Evolutionary conservation across 768 basidiomycete genomes (phyloP), one percentile per base, ranked within the genome.

Genomic region (Mycena albidolilacea): DNA sequence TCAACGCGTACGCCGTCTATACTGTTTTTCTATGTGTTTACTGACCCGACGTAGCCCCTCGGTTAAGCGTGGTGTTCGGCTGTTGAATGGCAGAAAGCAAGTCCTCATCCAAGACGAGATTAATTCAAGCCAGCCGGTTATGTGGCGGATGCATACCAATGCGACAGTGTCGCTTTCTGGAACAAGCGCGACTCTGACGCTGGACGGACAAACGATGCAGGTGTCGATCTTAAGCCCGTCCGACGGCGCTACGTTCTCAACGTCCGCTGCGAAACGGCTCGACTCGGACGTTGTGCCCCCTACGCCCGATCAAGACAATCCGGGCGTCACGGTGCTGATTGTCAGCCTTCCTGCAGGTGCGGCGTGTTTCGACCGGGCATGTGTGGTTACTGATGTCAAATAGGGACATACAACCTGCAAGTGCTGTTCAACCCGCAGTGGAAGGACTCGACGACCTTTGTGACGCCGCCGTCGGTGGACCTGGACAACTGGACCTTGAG

Each of bases 81-180:
- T 92, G 69, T 78, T 98, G 75, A 98, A 98, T 82, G 85, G 84
- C 41, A 91, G 98, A 75, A 89, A 87, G 74, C 98, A 98, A 82
- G 91, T 98, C 23, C 90, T 99, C 21, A 79, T 99, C 59, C 97
- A 97, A 81, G 97, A 98, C 83, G 98, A 99, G 78, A 91, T 98
- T 78, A 87, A 82, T 19, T 84, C 91, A 4, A 82, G 87, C 44
- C 85, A 81, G 9, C 77, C 87, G 21, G 81, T 97, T 63, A 89
- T 92, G 84, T 98, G 97, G 97, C 91, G 96, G 64, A 94, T 95
- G 87, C 97, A 99, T 82, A 98, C 97, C 69, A 99, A 99, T 82
- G 97, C 97, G 10, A 95, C 96, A 5, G 80, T 95, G 55, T 77
- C 81, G 67, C 78, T 82, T 67, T 82, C 79, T 66, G 91, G 92